Conservation (phyloP, 2,329 filamentous ascomycete species). For the Fusarium sp. region DNA sequence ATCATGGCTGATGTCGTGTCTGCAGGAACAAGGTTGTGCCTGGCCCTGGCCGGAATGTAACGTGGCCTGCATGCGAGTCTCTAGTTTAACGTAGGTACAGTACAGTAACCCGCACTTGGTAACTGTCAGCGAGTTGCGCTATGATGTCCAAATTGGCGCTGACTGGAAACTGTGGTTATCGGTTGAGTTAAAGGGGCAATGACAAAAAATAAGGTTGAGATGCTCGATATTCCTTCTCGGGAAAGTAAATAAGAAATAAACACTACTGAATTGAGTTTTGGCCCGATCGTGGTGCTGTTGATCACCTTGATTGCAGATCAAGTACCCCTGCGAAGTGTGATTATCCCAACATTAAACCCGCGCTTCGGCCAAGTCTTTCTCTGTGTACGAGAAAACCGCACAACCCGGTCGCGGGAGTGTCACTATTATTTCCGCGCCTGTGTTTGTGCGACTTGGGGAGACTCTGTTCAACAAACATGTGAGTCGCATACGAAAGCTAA, state of each 20-base stretch:
- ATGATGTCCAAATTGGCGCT: neutral
- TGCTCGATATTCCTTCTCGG: neutral
- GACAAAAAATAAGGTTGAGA: neutral
- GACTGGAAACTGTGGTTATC: neutral
- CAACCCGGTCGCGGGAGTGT: neutral
- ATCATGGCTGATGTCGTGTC: constrained; percentile 28
- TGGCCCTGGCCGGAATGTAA: constrained; percentile 26
- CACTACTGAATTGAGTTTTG: constrained; percentile 2
- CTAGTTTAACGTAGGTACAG: neutral
- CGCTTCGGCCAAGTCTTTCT: neutral
- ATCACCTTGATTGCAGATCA: constrained; percentile 20
- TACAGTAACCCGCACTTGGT: neutral
- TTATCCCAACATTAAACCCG: neutral
- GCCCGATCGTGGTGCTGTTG: constrained; percentile 1
- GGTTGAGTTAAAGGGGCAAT: neutral
- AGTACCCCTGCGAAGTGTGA: neutral
- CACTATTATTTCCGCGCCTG: neutral
- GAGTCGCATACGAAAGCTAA: neutral
- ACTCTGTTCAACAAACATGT: neutral
- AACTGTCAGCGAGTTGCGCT: neutral
- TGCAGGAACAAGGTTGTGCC: constrained; percentile 23
- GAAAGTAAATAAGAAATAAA: neutral
- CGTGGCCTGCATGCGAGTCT: neutral
- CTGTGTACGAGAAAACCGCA: neutral
- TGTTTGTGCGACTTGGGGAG: constrained; percentile 3